phyloP scores from a whole-genome alignment of 2,329 filamentous ascomycete genomes.

The Beauveria pseudobassiana region DNA sequence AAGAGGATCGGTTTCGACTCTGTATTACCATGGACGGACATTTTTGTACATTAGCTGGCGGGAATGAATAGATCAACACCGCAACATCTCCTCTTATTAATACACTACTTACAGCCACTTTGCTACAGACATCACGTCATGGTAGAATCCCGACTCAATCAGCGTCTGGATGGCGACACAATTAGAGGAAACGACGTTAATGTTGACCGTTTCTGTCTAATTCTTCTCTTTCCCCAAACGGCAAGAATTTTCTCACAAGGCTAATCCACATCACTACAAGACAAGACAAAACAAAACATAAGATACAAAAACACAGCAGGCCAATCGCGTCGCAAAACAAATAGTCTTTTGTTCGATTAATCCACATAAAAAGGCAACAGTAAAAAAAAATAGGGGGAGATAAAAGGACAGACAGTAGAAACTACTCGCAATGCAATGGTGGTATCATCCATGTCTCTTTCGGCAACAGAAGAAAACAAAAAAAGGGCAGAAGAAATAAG shows the following conservation, averaged over 20 bases:
- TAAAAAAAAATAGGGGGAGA: slow-evolving; percentile 13
- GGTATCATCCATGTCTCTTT: slow-evolving; percentile 35
- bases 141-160: too few relatives aligned
- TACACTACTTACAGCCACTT: neutral
- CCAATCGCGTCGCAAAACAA: neutral
- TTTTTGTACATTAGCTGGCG: slow-evolving; percentile 1
- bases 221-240: neutral
- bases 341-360: neutral
- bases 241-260: neutral
- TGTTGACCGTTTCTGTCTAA: neutral
- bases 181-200: neutral
- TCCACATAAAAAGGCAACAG: slow-evolving; percentile 16
- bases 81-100: neutral
- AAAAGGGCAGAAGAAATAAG: slow-evolving; percentile 14
- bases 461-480: slow-evolving; percentile 22
- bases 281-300: neutral
- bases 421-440: slow-evolving; percentile 31
- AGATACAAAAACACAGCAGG: neutral
- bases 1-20: neutral
- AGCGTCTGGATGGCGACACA: neutral
- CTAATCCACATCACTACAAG: neutral
- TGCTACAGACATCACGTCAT: neutral
- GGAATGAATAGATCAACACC: neutral
- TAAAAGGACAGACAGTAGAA: slow-evolving; percentile 21
- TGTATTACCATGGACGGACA: neutral